Percentiles rank a stretch among this genome's conserved stretches.
Conservation (phyloP, 805 yeast genomes). For the Yarrowia porcina region DNA sequence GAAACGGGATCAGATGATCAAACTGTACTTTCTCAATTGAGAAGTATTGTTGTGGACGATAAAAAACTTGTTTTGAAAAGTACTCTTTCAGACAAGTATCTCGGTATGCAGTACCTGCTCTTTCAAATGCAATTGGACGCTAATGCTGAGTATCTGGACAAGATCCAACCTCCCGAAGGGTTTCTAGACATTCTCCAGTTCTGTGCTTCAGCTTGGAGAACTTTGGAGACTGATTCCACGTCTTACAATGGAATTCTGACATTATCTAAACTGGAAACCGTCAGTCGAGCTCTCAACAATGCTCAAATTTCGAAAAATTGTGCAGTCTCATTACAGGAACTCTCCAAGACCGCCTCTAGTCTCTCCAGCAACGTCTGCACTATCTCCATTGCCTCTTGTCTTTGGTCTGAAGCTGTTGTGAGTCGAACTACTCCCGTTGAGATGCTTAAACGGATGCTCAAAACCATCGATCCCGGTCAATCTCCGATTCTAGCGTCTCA, state of each 20-base stretch:
- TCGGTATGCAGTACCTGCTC: slow-evolving; percentile 1
- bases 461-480: neutral
- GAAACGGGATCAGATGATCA: slow-evolving; percentile 1
- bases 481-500: neutral
- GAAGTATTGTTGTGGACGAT: neutral
- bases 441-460: neutral
- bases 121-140: neutral
- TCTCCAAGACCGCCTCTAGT: neutral
- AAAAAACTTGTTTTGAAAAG: neutral
- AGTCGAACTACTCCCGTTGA: slow-evolving; percentile 1
- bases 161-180: neutral
- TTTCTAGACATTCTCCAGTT: neutral
- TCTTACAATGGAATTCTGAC: neutral
- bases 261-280: neutral
- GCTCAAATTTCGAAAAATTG: slow-evolving; percentile 7
- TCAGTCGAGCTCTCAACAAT: neutral
- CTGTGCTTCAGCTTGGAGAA: neutral
- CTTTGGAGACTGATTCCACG: neutral
- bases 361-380: neutral
- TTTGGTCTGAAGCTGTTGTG: neutral
- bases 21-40: neutral
- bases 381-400: neutral
- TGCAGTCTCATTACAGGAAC: neutral
- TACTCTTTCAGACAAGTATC: neutral
- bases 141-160: neutral